A percentile compares a stretch with the other conserved stretches of the same genome.
These are phyloP conservation scores for Ogataea corticis DNA, from an alignment of 805 yeast species.

Conservation along the genomic window DNA sequence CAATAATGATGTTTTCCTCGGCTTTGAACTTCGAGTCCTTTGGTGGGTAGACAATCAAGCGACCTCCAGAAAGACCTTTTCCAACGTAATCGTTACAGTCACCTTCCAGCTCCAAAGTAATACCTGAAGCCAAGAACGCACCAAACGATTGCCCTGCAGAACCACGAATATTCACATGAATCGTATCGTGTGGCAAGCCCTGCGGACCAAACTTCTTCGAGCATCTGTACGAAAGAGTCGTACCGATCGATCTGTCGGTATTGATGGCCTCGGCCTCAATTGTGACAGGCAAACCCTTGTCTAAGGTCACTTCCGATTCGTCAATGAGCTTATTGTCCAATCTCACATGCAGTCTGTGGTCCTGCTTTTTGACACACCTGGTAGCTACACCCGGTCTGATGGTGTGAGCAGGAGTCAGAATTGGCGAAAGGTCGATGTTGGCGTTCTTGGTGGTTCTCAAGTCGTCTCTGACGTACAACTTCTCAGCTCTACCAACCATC, in stretches of 20 bases:
- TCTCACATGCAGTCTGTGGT: slow-evolving; percentile 89
- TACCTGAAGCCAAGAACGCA: slow-evolving; percentile 95
- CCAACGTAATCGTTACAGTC: slow-evolving; percentile 98
- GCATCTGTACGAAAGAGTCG: slow-evolving; percentile 90
- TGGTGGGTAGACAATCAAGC: slow-evolving; percentile 90
- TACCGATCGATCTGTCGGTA: slow-evolving; percentile 95
- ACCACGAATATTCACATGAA: slow-evolving; percentile 88
- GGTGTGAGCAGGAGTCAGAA: slow-evolving; percentile 94
- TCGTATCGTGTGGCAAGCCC: slow-evolving; percentile 94
- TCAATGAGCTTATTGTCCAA: slow-evolving; percentile 94
- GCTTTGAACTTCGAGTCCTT: slow-evolving; percentile 80
- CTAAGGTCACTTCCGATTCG: slow-evolving; percentile 93
- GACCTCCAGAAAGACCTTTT: slow-evolving; percentile 95
- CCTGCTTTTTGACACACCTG: slow-evolving; percentile 87
- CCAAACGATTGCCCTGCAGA: slow-evolving; percentile 99
- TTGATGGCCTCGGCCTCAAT: slow-evolving; percentile 91
- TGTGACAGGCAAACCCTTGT: slow-evolving; percentile 93
- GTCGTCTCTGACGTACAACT: slow-evolving; percentile 80
- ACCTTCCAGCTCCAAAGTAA: slow-evolving; percentile 93
- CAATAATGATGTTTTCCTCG: slow-evolving; percentile 93
- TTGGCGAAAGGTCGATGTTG: slow-evolving; percentile 87
- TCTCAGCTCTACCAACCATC: slow-evolving; percentile 98
- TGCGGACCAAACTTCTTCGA: slow-evolving; percentile 91
- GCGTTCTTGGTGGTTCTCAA: slow-evolving; percentile 86
- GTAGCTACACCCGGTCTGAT: slow-evolving; percentile 97